phyloP scores from a whole-genome alignment of 768 basidiomycete genomes.

The Gyrodon lividus region DNA sequence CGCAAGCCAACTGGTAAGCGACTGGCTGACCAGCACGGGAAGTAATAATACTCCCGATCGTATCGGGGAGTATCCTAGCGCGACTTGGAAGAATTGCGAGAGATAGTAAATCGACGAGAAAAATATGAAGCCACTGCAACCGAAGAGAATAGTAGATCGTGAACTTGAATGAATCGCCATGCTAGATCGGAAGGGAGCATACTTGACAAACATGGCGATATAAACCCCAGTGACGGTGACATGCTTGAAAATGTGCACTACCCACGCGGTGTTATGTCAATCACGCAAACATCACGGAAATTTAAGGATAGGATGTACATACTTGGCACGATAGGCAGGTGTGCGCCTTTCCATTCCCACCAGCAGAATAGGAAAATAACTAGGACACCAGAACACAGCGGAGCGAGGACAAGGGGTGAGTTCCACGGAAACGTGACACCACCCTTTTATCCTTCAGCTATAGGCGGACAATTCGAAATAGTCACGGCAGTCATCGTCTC shows the following conservation, averaged over 20 bases:
- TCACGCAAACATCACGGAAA: not conserved
- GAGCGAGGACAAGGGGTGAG: conserved; percentile 62
- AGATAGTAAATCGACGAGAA: conserved; percentile 71
- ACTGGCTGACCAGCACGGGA: conserved; percentile 66
- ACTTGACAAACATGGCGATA: conserved; percentile 69
- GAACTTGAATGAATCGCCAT: not conserved
- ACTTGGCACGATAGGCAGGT: conserved; percentile 73
- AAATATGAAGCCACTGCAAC: conserved; percentile 53
- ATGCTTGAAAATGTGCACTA: conserved; percentile 73
- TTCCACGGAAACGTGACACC: conserved; percentile 73
- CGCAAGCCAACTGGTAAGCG: conserved; percentile 52
- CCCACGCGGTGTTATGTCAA: not conserved
- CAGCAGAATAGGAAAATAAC: conserved; percentile 58
- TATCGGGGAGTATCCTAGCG: conserved; percentile 61
- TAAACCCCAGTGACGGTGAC: conserved; percentile 67
- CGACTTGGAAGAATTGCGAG: conserved; percentile 76
- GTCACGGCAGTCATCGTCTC: conserved; percentile 13
- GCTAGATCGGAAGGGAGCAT: conserved; percentile 15
- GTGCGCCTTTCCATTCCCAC: conserved; percentile 72
- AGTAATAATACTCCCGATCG: conserved; percentile 65
- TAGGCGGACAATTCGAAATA: conserved; percentile 1
- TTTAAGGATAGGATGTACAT: conserved; percentile 24
- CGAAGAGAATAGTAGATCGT: not conserved
- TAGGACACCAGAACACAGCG: conserved; percentile 53
- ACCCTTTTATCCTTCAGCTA: conserved; percentile 40